These are phyloP conservation scores for Entomortierella chlamydospora DNA, from an alignment of 192 early-diverging fungal species.

Conservation along the genomic window DNA sequence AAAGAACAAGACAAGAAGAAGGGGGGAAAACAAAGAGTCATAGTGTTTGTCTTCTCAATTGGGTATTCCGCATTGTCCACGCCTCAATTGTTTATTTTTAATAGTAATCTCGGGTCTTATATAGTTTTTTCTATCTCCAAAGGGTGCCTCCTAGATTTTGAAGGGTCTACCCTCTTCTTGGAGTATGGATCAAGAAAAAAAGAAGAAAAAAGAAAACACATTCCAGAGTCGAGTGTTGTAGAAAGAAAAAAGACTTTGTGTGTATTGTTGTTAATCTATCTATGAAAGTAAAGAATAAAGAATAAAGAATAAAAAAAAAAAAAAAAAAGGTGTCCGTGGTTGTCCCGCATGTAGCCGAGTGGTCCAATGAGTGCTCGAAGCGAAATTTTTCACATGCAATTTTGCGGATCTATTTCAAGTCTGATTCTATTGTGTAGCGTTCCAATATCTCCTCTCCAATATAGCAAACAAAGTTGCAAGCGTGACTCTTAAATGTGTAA, in stretches of 20 bases:
- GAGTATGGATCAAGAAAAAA: no score
- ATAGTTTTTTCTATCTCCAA: no score
- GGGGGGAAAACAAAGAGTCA: not conserved
- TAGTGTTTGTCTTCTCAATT: not conserved
- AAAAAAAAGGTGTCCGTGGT: not conserved
- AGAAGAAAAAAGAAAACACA: no score
- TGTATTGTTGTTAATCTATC: no score
- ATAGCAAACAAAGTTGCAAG: not conserved
- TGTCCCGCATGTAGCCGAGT: not conserved
- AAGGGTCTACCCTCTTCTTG: no score
- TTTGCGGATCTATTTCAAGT: not conserved
- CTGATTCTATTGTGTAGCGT: not conserved
- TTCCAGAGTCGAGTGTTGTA: no score
- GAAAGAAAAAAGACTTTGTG: no score
- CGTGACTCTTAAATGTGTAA: not conserved
- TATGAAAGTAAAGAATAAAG: not conserved
- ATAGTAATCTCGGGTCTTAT: no score
- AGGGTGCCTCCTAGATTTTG: no score
- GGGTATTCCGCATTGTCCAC: not conserved
- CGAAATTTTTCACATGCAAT: slow-evolving; percentile 8
- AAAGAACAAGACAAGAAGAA: not conserved
- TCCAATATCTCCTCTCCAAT: not conserved
- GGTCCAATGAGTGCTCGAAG: slow-evolving; percentile 12
- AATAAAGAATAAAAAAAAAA: not conserved
- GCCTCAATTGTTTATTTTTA: not conserved